Conservation (phyloP, 345 rosid species). For the Noccaea bulbosa region DNA sequence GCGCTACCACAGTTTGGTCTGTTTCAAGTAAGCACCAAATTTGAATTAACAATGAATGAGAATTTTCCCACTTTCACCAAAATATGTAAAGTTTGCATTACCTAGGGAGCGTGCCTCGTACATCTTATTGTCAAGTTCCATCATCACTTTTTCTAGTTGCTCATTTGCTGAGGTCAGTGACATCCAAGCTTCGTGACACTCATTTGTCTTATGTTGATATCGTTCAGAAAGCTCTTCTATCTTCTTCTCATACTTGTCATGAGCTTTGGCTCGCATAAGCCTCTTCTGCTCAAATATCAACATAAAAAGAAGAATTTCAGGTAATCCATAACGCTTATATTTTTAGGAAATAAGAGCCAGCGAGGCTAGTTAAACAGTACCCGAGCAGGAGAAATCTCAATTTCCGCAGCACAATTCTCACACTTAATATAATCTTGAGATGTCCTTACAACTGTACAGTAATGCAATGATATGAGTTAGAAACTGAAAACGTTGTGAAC, state of each 20-base stretch:
- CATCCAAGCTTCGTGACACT: constrained; percentile 99
- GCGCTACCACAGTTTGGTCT: constrained; percentile 76
- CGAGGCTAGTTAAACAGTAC: constrained; percentile 46
- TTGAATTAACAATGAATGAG: constrained; percentile 2
- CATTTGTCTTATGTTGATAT: constrained; percentile 77
- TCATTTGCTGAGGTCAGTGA: constrained; percentile 78
- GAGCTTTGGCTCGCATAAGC: constrained; percentile 69
- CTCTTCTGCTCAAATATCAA: constrained; percentile 62
- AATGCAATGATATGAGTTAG: constrained; percentile 22
- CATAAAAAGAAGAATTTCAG: constrained; percentile 26
- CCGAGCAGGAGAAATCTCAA: constrained; percentile 75
- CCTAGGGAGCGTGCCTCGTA: constrained; percentile 74
- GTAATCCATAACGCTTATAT: not conserved
- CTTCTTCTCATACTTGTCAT: constrained; percentile 79
- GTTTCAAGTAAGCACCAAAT: constrained; percentile 35
- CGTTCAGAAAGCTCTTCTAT: constrained; percentile 72
- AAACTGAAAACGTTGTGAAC: not conserved
- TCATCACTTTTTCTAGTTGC: constrained; percentile 78
- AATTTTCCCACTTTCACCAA: constrained; percentile 5
- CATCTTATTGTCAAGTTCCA: constrained; percentile 89
- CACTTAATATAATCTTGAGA: constrained; percentile 71
- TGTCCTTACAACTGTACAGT: constrained; percentile 52
- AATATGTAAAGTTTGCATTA: constrained; percentile 40
- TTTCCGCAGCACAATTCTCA: constrained; percentile 65
- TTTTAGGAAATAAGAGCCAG: constrained; percentile 14